Evolutionary conservation across 2,329 filamentous ascomycete genomes (phyloP).

Genomic region (Fusarium compactum): DNA sequence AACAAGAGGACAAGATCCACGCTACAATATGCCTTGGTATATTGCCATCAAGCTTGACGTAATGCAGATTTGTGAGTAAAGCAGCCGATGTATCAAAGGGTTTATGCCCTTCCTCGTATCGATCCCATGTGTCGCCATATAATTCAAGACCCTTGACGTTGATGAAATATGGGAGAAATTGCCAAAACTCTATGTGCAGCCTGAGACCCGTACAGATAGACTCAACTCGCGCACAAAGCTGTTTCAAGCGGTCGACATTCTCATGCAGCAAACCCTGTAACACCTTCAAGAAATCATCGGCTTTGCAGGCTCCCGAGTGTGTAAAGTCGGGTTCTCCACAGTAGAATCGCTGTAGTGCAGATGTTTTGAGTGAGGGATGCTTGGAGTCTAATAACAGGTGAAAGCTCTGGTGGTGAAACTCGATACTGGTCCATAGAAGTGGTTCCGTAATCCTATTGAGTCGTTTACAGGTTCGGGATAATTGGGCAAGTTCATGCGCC

Average conservation of each 20-base stretch:
- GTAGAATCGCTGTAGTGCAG: not conserved
- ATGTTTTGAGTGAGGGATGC: not conserved
- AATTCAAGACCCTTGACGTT: not conserved
- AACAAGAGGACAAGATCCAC: not conserved
- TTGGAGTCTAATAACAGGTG: not conserved
- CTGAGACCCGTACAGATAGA: accelerated
- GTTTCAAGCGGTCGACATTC: not conserved
- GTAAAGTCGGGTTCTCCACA: not conserved
- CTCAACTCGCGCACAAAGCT: not conserved
- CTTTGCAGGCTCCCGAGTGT: not conserved
- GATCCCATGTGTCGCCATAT: not conserved
- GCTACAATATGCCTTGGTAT: not conserved
- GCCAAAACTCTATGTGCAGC: not conserved
- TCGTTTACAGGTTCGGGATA: not conserved
- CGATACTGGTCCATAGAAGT: not conserved
- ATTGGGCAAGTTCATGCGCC: not conserved
- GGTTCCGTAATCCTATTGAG: not conserved
- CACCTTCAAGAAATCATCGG: not conserved
- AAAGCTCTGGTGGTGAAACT: not conserved
- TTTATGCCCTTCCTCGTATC: accelerated
- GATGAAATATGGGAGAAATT: not conserved
- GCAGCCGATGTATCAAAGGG: not conserved
- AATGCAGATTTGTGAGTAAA: not conserved
- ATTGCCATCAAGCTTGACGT: not conserved
- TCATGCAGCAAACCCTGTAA: not conserved